Percentiles rank a stretch among this genome's conserved stretches.
phyloP scores from a whole-genome alignment of 495 filamentous ascomycete species.

The Daldinia caldariorum region DNA sequence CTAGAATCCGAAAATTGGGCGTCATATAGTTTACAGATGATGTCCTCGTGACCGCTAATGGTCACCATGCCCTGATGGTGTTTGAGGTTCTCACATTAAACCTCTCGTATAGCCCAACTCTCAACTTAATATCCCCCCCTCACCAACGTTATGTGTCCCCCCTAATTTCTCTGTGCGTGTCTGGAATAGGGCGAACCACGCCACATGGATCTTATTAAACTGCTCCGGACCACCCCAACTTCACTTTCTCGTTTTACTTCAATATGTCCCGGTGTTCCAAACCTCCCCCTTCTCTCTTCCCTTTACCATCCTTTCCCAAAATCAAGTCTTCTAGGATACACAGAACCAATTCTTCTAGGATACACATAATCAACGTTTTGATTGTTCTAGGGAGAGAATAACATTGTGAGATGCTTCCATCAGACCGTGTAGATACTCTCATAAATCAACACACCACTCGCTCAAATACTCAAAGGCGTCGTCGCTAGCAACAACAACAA shows the following conservation, averaged over 20 bases:
- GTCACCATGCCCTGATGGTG: slow-evolving; percentile 3
- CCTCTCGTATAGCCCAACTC: neutral
- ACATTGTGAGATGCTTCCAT: neutral
- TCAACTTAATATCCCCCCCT: too few relatives aligned
- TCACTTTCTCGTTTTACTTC: slow-evolving; percentile 12
- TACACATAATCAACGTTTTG: too few relatives aligned
- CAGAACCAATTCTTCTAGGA: too few relatives aligned
- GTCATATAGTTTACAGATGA: neutral
- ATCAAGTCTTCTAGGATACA: too few relatives aligned
- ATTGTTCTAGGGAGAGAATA: neutral
- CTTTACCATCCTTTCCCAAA: too few relatives aligned
- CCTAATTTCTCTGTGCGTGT: too few relatives aligned
- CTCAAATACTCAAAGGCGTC: neutral
- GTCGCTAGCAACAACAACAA: neutral
- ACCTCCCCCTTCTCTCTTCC: too few relatives aligned
- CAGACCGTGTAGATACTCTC: neutral
- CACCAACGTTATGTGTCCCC: too few relatives aligned
- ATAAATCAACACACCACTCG: neutral
- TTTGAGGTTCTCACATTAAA: slow-evolving; percentile 15
- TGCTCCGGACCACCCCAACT: slow-evolving; percentile 7
- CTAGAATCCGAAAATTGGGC: neutral
- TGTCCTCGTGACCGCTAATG: slow-evolving; percentile 15
- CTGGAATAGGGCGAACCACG: neutral
- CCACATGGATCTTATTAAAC: neutral
- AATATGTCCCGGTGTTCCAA: too few relatives aligned